Evolutionary conservation across 1,284 basidiomycete genomes (phyloP), one percentile per base, ranked within the genome.

Genomic region (Sporisorium reilianum): DNA sequence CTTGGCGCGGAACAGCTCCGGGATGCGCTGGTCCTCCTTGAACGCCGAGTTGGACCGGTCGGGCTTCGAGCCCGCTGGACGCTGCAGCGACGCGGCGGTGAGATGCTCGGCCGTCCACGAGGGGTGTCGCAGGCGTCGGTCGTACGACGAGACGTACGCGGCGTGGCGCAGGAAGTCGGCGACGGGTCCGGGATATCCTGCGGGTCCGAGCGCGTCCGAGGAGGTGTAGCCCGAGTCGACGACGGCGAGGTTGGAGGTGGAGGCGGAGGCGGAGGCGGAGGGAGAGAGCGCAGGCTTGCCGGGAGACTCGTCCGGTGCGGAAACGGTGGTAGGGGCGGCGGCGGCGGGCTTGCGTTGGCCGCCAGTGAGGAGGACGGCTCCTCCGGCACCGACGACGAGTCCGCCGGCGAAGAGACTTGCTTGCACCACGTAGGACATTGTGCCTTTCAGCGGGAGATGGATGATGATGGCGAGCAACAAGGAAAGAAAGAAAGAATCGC

Each of bases 51-150:
- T 69, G 16, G 64, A 55, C 8, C 82, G 79, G 80, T 92, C 91
- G 4, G 88, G 86, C 51, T 65, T 64, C 22, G 48, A 22, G 11
- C 45, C 49, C 3, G 61, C 48, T 78, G 78, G 53, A 51, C 78
- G 64, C 22, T 71, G 64, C 5, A 80, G 64, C 1, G 84, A 92
- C 1, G 92, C 89, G 5, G 90, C 89, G 0, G 93, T 95, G 55
- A 97, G 87, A 82, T 95, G 93, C 84, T 96, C 94, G 6, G 93
- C 94, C 0, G 95, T 97, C 94, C 97, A 99, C 25, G 93, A 89
- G 3, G 96, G 95, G 86, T 99, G 95, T 25, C 93, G 88, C 63
- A 95, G 86, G 12, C 93, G 88, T 53, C 97, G 89, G 85, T 99
- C 96, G 85, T 99, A 99, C 3, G 90, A 93, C 5, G 93, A 90